phyloP scores from a whole-genome alignment of 1,284 basidiomycete species.

The Microstroma glucosiphilum region DNA sequence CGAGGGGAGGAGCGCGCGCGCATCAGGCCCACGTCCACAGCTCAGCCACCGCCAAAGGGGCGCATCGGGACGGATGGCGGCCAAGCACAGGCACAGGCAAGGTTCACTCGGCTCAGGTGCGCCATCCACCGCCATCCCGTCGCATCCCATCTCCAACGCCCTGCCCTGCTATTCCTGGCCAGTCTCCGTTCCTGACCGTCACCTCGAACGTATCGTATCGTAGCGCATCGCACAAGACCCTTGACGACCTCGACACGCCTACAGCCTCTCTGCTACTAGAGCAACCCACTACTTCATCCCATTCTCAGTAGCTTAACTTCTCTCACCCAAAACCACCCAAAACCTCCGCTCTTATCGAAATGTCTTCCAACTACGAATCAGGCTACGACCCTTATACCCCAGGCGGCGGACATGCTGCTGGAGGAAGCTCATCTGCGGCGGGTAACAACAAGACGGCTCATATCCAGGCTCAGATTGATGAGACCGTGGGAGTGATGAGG shows the following conservation, averaged over 20 bases:
- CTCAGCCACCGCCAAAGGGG: neutral
- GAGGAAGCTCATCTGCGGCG: neutral
- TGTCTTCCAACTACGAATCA: constrained; percentile 6
- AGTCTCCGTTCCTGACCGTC: neutral
- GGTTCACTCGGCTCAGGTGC: neutral
- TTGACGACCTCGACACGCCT: no score
- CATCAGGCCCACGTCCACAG: neutral
- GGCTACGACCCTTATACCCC: constrained; percentile 9
- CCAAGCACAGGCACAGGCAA: neutral
- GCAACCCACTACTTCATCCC: neutral
- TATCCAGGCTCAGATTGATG: constrained; percentile 5
- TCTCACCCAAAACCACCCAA: neutral
- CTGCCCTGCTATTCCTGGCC: no score
- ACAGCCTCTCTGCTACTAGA: neutral
- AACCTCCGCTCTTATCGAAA: neutral
- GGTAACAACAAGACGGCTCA: constrained; percentile 7
- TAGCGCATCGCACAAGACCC: no score
- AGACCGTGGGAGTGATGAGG: constrained; percentile 72
- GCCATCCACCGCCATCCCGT: neutral
- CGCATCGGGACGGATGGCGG: neutral
- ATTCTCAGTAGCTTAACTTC: neutral
- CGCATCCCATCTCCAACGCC: neutral
- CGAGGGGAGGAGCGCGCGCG: no score
- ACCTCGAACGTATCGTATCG: neutral
- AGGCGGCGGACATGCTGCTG: neutral